A percentile compares a stretch with the other conserved stretches of the same genome.
Conservation (phyloP, 139 green algal species). For the Auxenochlorella protothecoides region DNA sequence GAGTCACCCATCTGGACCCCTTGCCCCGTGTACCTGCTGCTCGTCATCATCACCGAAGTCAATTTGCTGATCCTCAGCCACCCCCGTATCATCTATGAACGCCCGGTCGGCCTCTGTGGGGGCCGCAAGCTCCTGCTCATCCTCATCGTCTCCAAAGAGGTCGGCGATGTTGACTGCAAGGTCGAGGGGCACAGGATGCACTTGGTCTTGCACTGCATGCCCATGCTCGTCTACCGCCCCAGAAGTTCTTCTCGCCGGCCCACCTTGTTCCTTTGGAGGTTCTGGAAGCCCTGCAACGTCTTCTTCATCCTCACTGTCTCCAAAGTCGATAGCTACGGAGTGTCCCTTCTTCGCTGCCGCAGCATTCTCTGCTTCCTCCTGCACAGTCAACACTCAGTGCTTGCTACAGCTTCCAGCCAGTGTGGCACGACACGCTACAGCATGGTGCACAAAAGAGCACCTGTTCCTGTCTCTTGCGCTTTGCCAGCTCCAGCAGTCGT, state of each 20-base stretch:
- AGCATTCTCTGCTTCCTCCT: not conserved
- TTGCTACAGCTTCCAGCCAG: not conserved
- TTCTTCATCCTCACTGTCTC: conserved; percentile 36
- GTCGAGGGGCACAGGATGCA: not conserved
- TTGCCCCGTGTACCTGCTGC: conserved; percentile 2
- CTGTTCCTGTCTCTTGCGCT: not conserved
- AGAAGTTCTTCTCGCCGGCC: too few relatives aligned
- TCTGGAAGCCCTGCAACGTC: conserved; percentile 1
- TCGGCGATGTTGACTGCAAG: not conserved
- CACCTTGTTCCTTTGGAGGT: conserved; percentile 1
- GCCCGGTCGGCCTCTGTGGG: conserved; percentile 12
- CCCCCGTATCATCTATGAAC: conserved; percentile 24
- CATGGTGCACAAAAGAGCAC: not conserved
- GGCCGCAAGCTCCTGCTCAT: conserved; percentile 21
- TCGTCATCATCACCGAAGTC: conserved; percentile 26
- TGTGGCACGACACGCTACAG: too few relatives aligned
- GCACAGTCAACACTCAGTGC: not conserved
- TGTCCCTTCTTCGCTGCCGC: conserved; percentile 5
- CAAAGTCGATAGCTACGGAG: conserved; percentile 24
- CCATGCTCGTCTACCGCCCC: too few relatives aligned
- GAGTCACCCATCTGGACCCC: too few relatives aligned
- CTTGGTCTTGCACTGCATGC: too few relatives aligned
- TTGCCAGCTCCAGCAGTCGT: conserved; percentile 3
- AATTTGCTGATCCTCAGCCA: conserved; percentile 10
- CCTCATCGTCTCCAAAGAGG: conserved; percentile 17